Percentiles rank a stretch among this genome's conserved stretches.
These are phyloP conservation scores for Venturia effusa DNA, from an alignment of 2,329 filamentous ascomycete species.

Conservation along the genomic window DNA sequence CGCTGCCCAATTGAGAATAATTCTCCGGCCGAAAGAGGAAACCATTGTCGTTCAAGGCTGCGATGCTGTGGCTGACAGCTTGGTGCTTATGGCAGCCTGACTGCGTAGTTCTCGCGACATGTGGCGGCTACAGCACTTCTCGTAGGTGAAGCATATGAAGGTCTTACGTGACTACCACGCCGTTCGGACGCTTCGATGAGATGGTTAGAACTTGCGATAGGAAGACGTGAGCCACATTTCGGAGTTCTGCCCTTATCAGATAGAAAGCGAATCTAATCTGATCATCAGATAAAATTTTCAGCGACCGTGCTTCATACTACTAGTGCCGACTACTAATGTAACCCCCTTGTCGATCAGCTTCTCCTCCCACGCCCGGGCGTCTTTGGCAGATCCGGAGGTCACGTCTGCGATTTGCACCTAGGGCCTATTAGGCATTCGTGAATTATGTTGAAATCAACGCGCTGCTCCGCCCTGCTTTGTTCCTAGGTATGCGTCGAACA, in stretches of 20 bases:
- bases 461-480: no score
- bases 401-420: no score
- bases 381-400: no score
- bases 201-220: no score
- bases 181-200: background rate
- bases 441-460: no score
- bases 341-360: background rate
- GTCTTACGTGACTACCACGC: background rate
- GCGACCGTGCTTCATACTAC: background rate
- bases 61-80: background rate
- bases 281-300: conserved; percentile 4
- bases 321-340: background rate
- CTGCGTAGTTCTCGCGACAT: background rate
- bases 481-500: no score
- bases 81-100: background rate
- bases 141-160: background rate
- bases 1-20: background rate
- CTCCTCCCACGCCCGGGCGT: background rate
- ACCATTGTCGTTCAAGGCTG: background rate
- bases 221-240: background rate
- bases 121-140: background rate
- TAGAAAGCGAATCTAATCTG: background rate
- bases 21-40: background rate
- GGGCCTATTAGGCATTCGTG: no score
- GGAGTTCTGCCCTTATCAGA: background rate